Conservation (phyloP, 371 early-diverging fungal species). For the Mortierella sp. region DNA sequence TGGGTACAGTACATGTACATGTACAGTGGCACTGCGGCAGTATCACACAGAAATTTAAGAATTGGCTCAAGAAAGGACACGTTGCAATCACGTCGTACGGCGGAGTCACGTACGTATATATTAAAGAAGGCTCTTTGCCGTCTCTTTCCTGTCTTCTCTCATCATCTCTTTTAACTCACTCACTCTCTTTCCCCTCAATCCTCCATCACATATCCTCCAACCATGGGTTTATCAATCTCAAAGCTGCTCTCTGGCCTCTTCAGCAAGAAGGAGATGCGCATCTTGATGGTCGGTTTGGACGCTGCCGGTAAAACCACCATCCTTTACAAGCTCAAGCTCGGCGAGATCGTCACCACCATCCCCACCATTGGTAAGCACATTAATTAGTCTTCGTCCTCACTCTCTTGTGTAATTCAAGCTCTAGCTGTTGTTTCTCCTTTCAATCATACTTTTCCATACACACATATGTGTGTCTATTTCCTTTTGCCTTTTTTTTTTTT, state of each 20-base stretch:
- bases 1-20: neutral
- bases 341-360: conserved; percentile 98
- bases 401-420: neutral
- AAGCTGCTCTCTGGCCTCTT: conserved; percentile 63
- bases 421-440: neutral
- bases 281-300: conserved; percentile 95
- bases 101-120: neutral
- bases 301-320: conserved; percentile 96
- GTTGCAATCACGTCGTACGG: neutral
- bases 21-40: neutral
- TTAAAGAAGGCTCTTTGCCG: neutral
- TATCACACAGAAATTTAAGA: neutral
- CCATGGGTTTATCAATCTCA: conserved; percentile 73
- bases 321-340: conserved; percentile 91
- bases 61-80: neutral
- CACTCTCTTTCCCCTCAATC: conserved; percentile 11
- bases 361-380: conserved; percentile 90
- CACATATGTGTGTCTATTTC: neutral
- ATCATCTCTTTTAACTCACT: conserved; percentile 9
- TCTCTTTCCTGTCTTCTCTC: conserved; percentile 12
- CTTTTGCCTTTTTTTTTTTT: neutral
- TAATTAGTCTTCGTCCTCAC: neutral
- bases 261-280: conserved; percentile 88
- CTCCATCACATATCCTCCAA: conserved; percentile 13
- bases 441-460: neutral